Percentiles rank a stretch among this genome's conserved stretches.
Conservation (phyloP, 2,329 filamentous ascomycete species). For the Aureobasidium mangrovei region DNA sequence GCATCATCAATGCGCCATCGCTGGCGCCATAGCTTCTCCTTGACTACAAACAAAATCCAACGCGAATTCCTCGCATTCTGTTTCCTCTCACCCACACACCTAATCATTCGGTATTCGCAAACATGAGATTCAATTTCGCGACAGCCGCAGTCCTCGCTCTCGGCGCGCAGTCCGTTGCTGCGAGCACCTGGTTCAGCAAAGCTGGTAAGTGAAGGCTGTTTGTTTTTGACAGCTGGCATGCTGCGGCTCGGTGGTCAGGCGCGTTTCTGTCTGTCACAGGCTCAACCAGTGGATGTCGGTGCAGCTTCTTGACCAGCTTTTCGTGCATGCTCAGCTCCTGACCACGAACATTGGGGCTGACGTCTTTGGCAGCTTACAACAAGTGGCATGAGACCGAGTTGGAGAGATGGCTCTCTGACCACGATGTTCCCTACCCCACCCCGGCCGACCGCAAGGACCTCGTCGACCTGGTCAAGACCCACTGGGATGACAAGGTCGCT, state of each 20-base stretch:
- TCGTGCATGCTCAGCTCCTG: neutral
- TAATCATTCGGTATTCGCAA: constrained; percentile 21
- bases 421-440: constrained; percentile 83
- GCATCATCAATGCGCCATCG: neutral
- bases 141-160: constrained; percentile 63
- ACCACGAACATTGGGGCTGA: neutral
- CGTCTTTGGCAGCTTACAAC: constrained; percentile 67
- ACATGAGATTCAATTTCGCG: constrained; percentile 67
- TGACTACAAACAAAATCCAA: neutral
- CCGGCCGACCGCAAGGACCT: constrained; percentile 88
- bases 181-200: constrained; percentile 79
- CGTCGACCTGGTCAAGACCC: constrained; percentile 78
- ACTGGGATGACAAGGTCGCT: constrained; percentile 75
- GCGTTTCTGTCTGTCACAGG: neutral
- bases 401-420: constrained; percentile 89
- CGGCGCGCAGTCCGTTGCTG: constrained; percentile 59
- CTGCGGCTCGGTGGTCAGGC: neutral
- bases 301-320: neutral
- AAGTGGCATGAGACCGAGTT: constrained; percentile 98
- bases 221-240: neutral
- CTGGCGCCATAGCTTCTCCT: neutral
- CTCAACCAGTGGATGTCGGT: neutral
- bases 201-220: constrained; percentile 52
- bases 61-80: neutral
- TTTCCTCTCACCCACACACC: neutral